Base-by-base conservation (phyloP, 352 stramenopile genomes). In the Pythium biforme region DNA sequence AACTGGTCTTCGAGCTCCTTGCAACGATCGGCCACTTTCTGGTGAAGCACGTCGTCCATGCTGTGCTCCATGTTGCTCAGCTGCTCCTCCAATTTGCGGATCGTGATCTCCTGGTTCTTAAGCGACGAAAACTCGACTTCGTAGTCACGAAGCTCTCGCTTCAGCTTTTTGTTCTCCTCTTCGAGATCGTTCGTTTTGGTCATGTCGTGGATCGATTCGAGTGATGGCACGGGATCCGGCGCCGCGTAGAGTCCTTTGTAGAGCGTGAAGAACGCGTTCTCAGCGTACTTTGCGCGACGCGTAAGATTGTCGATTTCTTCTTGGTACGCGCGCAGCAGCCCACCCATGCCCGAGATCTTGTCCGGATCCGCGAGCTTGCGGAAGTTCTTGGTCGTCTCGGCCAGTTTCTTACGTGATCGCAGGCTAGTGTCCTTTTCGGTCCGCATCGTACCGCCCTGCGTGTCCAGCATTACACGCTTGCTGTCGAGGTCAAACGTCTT, bases 21-120 rank as follows among this genome's bases (percentile, higher is more conserved):
- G 17, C 81, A 90, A 5, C 79, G 75, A 37, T 79, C 70, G 17
- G 81, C 64, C 10, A 90, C 83, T 49, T 90, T 70, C 39, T 81
- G 55, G 33, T 92, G 73, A 17, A 96, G 56, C 3, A 73, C 59
- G 25, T 84, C 72, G 1, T 95, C 88, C 52, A 82, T 80, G 39
- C 87, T 80, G 26, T 80, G 69, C 46, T 96, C 76, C 43, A 97
- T 81, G 34, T 88, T 75, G 41, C 69, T 73, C 51, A 99, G 80
- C 51, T 97, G 84, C 45, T 87, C 85, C 58, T 98, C 91, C n/a
- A 99, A 77, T 48, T 96, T 97, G 4, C 92, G 87, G 73, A 99
- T 98, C 39, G 94, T 98, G 63, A 99, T 98, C 54, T 98, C 94
- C 70, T 99, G 94, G 75, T 99, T 98, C 76, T 98, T 98, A 0